Evolutionary conservation across 208 protist species (phyloP).

Genomic region (Wallacemonas sp.): DNA sequence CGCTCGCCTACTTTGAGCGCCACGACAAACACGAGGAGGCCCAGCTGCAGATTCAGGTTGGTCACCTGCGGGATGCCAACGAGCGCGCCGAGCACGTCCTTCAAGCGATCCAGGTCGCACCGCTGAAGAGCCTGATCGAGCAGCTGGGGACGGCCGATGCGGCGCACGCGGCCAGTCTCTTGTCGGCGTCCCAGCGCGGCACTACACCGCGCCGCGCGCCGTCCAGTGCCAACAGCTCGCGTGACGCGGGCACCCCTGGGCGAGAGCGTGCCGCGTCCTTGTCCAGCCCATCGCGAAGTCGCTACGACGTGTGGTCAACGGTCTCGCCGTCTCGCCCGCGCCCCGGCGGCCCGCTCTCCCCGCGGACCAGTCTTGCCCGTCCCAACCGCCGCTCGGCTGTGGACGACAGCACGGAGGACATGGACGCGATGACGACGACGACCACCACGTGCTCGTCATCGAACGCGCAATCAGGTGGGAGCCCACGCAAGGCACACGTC

Average conservation of each 20-base stretch:
- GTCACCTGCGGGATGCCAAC: conserved; percentile 9
- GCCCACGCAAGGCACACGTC: background rate
- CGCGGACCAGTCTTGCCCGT: too few relatives aligned
- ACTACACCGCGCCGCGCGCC: too few relatives aligned
- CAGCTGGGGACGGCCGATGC: too few relatives aligned
- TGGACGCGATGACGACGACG: background rate
- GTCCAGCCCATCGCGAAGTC: background rate
- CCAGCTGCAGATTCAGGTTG: conserved; percentile 17
- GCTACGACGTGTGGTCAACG: conserved; percentile 17
- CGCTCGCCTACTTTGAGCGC: conserved; percentile 19
- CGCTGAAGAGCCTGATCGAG: conserved; percentile 7
- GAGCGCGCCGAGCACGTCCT: conserved; percentile 5
- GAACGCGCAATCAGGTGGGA: too few relatives aligned
- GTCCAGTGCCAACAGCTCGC: background rate
- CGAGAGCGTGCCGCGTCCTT: background rate
- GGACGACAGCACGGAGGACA: too few relatives aligned
- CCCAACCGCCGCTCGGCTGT: too few relatives aligned
- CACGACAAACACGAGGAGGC: conserved; percentile 22
- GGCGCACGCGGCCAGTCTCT: too few relatives aligned
- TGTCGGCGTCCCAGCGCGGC: too few relatives aligned
- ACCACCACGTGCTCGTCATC: background rate
- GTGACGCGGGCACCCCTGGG: too few relatives aligned
- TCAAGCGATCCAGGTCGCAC: background rate
- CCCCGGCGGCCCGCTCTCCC: background rate
- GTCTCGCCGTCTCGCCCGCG: background rate